Evolutionary conservation across 169 alveolate species (phyloP).

Genomic region (Cryptosporidium viatorum): DNA sequence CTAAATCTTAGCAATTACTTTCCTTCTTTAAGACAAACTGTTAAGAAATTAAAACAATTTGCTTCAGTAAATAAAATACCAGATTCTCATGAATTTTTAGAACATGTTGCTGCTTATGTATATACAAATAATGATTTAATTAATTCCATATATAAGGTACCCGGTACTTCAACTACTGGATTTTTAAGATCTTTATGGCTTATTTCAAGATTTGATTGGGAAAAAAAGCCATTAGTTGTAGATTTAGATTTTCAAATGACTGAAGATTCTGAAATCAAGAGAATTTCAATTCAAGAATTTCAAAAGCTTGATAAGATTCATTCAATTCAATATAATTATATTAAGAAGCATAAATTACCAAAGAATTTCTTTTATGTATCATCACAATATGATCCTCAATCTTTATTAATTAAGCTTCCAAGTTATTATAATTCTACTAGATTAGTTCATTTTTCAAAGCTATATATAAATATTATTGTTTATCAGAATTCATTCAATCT

Average conservation of each 20-base stretch:
- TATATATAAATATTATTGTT: conserved; percentile 22
- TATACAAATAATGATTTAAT: conserved; percentile 29
- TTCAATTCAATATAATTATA: conserved; percentile 5
- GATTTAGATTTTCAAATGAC: conserved; percentile 46
- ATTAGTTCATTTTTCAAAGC: conserved; percentile 29
- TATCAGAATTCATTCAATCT: conserved; percentile 1
- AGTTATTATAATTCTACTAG: conserved; percentile 35
- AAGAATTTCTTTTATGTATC: conserved; percentile 34
- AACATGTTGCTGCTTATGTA: conserved; percentile 56
- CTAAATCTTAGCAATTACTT: conserved; percentile 30
- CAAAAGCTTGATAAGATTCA: conserved; percentile 46
- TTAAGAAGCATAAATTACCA: conserved; percentile 8
- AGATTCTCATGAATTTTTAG: conserved; percentile 43
- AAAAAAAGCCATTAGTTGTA: conserved; percentile 32
- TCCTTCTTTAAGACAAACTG: conserved; percentile 46
- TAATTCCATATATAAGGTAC: neutral
- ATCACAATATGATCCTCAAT: conserved; percentile 59
- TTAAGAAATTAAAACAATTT: conserved; percentile 54
- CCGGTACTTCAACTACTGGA: conserved; percentile 55
- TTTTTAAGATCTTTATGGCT: conserved; percentile 48
- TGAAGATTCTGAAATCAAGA: conserved; percentile 5
- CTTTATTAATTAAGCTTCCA: conserved; percentile 41
- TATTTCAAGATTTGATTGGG: conserved; percentile 50
- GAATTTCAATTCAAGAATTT: neutral
- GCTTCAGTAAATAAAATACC: conserved; percentile 37